Percentiles rank a stretch among this genome's conserved stretches.
phyloP scores from a whole-genome alignment of 306 rosid species.

The Potentilla sterilis region DNA sequence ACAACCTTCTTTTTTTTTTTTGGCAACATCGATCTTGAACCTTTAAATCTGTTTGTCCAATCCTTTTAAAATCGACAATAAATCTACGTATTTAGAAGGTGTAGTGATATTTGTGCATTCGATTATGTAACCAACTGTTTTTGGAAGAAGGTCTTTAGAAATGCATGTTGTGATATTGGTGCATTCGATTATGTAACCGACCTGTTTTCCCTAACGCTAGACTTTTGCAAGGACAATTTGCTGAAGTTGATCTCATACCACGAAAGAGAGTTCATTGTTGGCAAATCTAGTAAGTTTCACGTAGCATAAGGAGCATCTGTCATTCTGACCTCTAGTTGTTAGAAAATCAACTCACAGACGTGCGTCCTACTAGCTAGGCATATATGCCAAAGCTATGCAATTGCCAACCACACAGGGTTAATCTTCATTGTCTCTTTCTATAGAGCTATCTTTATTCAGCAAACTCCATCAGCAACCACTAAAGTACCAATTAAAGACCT shows the following conservation, averaged over 20 bases:
- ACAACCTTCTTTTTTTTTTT: too few species aligned
- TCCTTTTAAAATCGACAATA: too few species aligned
- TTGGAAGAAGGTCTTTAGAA: too few species aligned
- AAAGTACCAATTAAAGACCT: not conserved
- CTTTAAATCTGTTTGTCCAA: too few species aligned
- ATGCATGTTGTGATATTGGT: not conserved
- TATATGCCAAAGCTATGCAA: not conserved
- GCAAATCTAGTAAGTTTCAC: not conserved
- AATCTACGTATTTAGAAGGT: too few species aligned
- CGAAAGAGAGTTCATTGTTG: not conserved
- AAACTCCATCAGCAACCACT: not conserved
- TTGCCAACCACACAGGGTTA: not conserved
- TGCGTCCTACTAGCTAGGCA: not conserved
- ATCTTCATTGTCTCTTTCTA: not conserved
- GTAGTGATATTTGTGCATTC: too few species aligned
- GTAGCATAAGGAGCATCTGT: not conserved
- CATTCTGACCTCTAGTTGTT: not conserved
- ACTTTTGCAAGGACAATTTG: too few species aligned
- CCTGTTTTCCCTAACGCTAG: too few species aligned
- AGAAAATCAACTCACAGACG: not conserved
- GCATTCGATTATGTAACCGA: too few species aligned
- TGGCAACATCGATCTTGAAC: too few species aligned
- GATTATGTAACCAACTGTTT: too few species aligned
- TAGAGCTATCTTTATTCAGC: not conserved
- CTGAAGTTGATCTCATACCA: not conserved